Conservation (phyloP, 1,284 basidiomycete genomes). For the Irpex sp. region DNA sequence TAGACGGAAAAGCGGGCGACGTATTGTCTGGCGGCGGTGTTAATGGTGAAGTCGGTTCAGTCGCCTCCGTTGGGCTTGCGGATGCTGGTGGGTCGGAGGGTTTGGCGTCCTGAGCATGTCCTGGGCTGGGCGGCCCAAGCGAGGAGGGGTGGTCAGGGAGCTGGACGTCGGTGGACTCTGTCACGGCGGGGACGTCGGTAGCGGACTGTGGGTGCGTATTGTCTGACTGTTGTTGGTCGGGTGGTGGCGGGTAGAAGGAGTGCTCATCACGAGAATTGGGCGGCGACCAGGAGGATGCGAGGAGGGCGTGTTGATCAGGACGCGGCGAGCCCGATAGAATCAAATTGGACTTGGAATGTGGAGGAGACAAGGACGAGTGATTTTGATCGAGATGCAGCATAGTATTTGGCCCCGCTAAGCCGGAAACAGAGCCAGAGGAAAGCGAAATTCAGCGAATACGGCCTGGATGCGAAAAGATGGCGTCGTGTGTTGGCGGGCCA, state of each 20-base stretch:
- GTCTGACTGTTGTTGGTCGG: constrained; percentile 22
- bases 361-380: constrained; percentile 35
- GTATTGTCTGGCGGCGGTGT: constrained; percentile 26
- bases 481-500: constrained; percentile 17
- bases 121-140: constrained; percentile 15
- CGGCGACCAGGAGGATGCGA: constrained; percentile 33
- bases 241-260: constrained; percentile 25
- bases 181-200: constrained; percentile 16
- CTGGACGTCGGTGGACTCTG: constrained; percentile 5
- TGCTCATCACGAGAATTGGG: constrained; percentile 26
- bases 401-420: constrained; percentile 16
- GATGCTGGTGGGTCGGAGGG: constrained; percentile 18
- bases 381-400: constrained; percentile 63
- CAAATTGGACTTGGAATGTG: constrained; percentile 39
- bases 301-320: constrained; percentile 31
- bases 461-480: constrained; percentile 21
- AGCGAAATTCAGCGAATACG: constrained; percentile 9
- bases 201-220: constrained; percentile 17
- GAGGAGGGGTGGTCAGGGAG: constrained; percentile 6
- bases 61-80: constrained; percentile 19
- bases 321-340: constrained; percentile 37
- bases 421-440: constrained; percentile 24
- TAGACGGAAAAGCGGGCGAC: constrained; percentile 20
- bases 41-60: constrained; percentile 26
- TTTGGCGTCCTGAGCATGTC: constrained; percentile 24